Evolutionary conservation across 495 filamentous ascomycete genomes (phyloP).

Genomic region (Aspergillus wentii): DNA sequence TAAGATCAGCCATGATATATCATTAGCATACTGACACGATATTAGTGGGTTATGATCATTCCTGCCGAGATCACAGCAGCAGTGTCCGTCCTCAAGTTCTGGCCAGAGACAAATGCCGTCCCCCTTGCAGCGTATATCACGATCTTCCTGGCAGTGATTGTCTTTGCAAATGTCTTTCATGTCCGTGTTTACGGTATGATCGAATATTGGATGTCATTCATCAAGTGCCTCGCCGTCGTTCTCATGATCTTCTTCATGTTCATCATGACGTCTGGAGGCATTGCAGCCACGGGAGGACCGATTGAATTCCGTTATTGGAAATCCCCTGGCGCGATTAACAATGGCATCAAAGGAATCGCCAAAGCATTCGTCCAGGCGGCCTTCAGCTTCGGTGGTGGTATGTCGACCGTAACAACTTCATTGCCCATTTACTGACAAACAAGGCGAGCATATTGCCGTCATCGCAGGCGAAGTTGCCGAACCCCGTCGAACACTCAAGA

Average conservation of each 20-base stretch:
- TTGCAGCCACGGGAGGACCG: constrained; percentile 20
- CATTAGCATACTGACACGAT: not conserved
- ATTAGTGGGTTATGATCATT: constrained; percentile 27
- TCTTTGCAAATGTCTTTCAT: constrained; percentile 16
- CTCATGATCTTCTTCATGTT: constrained; percentile 29
- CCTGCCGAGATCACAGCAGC: constrained; percentile 27
- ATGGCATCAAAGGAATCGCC: constrained; percentile 27
- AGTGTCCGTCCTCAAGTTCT: constrained; percentile 21
- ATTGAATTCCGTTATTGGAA: constrained; percentile 26
- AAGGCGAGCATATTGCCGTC: constrained; percentile 24
- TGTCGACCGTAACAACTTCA: not conserved
- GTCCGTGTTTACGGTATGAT: constrained; percentile 22
- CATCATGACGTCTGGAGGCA: constrained; percentile 27
- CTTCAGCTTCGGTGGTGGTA: constrained; percentile 27
- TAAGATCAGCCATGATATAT: constrained; percentile 1
- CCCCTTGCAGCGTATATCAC: constrained; percentile 25
- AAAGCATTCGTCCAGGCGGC: constrained; percentile 25
- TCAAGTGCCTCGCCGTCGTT: constrained; percentile 19
- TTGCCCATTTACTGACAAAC: not conserved
- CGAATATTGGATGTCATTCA: constrained; percentile 26
- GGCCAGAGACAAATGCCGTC: constrained; percentile 17
- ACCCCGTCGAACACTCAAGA: constrained; percentile 21
- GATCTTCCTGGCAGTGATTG: constrained; percentile 19
- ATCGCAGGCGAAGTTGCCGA: constrained; percentile 23
- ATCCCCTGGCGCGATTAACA: constrained; percentile 23